phyloP scores from a whole-genome alignment of 768 basidiomycete genomes.

The Cystoderma amianthinum region DNA sequence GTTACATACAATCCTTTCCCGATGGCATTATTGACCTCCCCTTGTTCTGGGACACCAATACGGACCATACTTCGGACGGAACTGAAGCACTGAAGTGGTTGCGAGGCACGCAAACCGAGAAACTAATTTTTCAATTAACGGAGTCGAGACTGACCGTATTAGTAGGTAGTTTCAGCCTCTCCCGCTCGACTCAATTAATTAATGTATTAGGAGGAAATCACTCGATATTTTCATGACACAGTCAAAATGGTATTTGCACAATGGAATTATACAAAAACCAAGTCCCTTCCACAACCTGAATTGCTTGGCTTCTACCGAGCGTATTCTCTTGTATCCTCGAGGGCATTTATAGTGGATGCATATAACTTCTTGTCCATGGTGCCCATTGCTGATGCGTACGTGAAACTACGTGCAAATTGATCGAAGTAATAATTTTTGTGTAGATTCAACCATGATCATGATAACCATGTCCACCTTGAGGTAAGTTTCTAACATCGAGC shows the following conservation, averaged over 20 bases:
- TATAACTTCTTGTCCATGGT: slow-evolving; percentile 81
- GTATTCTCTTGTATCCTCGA: slow-evolving; percentile 64
- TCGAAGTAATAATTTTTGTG: slow-evolving; percentile 6
- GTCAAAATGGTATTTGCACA: slow-evolving; percentile 27
- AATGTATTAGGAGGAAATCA: slow-evolving; percentile 21
- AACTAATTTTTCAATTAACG: slow-evolving; percentile 11
- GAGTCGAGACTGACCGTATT: slow-evolving; percentile 13
- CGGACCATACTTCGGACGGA: slow-evolving; percentile 14
- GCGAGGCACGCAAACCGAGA: slow-evolving; percentile 32
- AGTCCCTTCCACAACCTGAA: slow-evolving; percentile 12
- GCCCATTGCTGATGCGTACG: slow-evolving; percentile 78
- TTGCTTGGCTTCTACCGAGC: slow-evolving; percentile 43
- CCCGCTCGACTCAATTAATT: neutral
- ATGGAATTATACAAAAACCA: too few species aligned
- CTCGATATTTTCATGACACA: slow-evolving; percentile 25
- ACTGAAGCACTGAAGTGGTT: slow-evolving; percentile 28
- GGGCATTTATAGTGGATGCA: slow-evolving; percentile 79
- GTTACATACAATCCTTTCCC: slow-evolving; percentile 65
- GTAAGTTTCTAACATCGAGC: slow-evolving; percentile 25
- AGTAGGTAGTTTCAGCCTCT: slow-evolving; percentile 10
- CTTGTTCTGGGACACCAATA: slow-evolving; percentile 42
- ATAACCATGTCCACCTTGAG: slow-evolving; percentile 71
- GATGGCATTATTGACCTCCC: slow-evolving; percentile 44
- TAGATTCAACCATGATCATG: slow-evolving; percentile 70
- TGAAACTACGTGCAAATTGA: slow-evolving; percentile 10